phyloP scores from a whole-genome alignment of 805 yeast genomes.

The Cyberlindnera saturnus region DNA sequence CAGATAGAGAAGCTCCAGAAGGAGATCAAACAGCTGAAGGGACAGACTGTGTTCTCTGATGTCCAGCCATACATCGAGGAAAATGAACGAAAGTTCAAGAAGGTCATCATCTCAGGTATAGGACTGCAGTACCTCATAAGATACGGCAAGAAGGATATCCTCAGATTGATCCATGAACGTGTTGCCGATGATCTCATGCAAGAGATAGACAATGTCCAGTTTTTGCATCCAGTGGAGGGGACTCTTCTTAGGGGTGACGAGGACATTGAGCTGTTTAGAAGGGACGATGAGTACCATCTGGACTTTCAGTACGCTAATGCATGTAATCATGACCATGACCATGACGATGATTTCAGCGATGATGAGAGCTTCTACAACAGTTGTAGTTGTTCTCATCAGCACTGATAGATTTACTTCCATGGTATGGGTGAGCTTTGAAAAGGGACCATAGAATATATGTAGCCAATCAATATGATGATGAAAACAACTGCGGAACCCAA shows the following conservation, averaged over 20 bases:
- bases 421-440: too few species aligned
- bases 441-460: not conserved
- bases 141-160: constrained; percentile 11
- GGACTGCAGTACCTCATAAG: constrained; percentile 15
- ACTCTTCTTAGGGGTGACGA: constrained; percentile 12
- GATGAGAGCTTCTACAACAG: constrained; percentile 22
- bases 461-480: not conserved
- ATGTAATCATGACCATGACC: constrained; percentile 7
- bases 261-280: constrained; percentile 8
- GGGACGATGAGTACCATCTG: constrained; percentile 11
- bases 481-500: not conserved
- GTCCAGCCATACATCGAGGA: constrained; percentile 20
- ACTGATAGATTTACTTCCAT: not conserved
- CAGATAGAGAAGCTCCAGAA: constrained; percentile 15
- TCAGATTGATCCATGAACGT: constrained; percentile 14
- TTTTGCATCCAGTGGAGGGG: constrained; percentile 18
- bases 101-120: constrained; percentile 14
- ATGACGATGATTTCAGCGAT: constrained; percentile 19
- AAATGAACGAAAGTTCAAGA: constrained; percentile 12
- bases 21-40: constrained; percentile 18
- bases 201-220: constrained; percentile 10
- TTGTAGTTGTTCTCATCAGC: constrained; percentile 23
- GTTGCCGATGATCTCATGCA: constrained; percentile 19
- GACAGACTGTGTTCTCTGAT: constrained; percentile 21
- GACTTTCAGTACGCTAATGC: constrained; percentile 15